These are phyloP conservation scores for Eremochloa ophiuroides DNA, from an alignment of 176 grass and related monocot genomes.

Conservation along the genomic window DNA sequence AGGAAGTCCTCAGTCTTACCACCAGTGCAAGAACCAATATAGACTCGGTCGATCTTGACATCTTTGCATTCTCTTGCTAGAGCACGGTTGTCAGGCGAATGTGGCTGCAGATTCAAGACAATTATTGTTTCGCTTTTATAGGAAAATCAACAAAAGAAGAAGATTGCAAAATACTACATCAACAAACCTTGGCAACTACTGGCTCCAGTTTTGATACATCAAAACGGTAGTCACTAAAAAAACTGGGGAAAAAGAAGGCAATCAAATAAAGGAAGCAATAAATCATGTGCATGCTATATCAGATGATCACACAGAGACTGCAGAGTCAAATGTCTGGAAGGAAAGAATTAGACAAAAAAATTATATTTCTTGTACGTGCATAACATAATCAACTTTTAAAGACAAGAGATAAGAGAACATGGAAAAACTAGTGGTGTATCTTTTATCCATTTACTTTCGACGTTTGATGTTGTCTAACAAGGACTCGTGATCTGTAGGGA, in stretches of 20 bases:
- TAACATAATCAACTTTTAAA: background rate
- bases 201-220: constrained; percentile 95
- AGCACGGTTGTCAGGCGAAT: constrained; percentile 95
- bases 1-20: constrained; percentile 94
- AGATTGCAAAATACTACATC: constrained; percentile 1
- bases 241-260: constrained; percentile 37
- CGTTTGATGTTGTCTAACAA: background rate
- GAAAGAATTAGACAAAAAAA: background rate
- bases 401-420: background rate
- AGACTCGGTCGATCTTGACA: constrained; percentile 89
- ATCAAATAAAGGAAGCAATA: constrained; percentile 20
- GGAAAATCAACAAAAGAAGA: constrained; percentile 2
- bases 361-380: background rate
- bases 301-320: background rate
- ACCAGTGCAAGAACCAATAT: constrained; percentile 98
- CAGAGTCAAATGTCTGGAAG: background rate
- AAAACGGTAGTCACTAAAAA: constrained; percentile 77
- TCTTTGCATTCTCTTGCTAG: constrained; percentile 96
- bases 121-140: background rate
- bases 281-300: background rate
- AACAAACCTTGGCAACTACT: constrained; percentile 83
- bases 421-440: background rate
- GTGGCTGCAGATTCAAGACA: constrained; percentile 51
- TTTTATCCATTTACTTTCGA: background rate
- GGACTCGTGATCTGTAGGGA: background rate